phyloP scores from a whole-genome alignment of 2,329 filamentous ascomycete genomes.

The Colletotrichum tofieldiae region DNA sequence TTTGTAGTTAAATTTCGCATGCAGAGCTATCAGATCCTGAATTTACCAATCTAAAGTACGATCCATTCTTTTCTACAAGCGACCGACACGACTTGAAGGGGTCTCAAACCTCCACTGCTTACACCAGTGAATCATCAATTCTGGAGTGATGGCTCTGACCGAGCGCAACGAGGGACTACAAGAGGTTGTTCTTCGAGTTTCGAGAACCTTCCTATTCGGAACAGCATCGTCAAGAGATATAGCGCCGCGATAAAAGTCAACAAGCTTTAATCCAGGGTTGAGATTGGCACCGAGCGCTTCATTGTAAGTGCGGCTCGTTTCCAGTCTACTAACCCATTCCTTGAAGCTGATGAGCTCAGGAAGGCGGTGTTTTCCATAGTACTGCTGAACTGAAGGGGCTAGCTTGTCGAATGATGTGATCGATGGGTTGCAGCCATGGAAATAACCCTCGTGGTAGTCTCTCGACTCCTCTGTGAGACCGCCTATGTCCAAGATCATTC shows the following conservation, averaged over 20 bases:
- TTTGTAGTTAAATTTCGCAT: background rate
- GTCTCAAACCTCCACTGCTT: constrained; percentile 58
- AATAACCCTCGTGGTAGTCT: constrained; percentile 34
- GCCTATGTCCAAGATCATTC: constrained; percentile 64
- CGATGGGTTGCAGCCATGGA: constrained; percentile 56
- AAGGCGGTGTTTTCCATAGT: constrained; percentile 56
- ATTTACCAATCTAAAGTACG: background rate
- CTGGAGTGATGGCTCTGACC: constrained; percentile 57
- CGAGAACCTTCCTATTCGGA: constrained; percentile 52
- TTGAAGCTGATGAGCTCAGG: constrained; percentile 56
- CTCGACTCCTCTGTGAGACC: constrained; percentile 26
- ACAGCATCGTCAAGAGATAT: background rate
- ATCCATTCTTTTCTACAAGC: constrained; percentile 8
- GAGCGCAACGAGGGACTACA: constrained; percentile 60
- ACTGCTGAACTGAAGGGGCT: constrained; percentile 56
- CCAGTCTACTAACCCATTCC: constrained; percentile 63
- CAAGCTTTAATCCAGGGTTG: constrained; percentile 67
- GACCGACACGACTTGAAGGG: constrained; percentile 9
- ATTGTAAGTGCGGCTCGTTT: constrained; percentile 54
- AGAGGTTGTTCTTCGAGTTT: constrained; percentile 56
- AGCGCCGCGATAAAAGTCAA: constrained; percentile 63
- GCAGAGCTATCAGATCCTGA: too few relatives aligned
- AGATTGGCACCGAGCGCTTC: constrained; percentile 53
- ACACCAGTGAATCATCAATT: constrained; percentile 66
- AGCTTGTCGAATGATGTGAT: constrained; percentile 58